Conservation (phyloP, 176 grass and related monocot species). For the Aegilops sharonensis region DNA sequence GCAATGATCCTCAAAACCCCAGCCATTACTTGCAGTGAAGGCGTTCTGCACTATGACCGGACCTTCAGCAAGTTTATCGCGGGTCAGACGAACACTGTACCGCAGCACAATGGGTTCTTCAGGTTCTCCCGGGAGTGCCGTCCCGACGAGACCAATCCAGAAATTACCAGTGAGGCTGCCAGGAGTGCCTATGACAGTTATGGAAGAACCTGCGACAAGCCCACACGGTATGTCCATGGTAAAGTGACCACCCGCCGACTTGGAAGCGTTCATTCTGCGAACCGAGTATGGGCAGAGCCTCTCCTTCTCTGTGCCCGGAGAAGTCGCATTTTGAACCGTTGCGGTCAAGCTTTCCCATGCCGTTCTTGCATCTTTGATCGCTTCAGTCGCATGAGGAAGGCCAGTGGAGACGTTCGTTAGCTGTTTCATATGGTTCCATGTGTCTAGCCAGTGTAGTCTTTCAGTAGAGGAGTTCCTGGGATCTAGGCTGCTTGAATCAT, state of each 20-base stretch:
- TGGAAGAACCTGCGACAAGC: slow-evolving; percentile 67
- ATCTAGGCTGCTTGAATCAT: slow-evolving; percentile 19
- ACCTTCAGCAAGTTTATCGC: slow-evolving; percentile 62
- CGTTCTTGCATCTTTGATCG: slow-evolving; percentile 61
- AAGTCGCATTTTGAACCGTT: slow-evolving; percentile 39
- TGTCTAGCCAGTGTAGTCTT: slow-evolving; percentile 51
- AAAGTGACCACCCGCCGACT: slow-evolving; percentile 22
- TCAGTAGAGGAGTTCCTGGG: slow-evolving; percentile 25
- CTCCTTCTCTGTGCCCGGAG: slow-evolving; percentile 18
- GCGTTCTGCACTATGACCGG: slow-evolving; percentile 90
- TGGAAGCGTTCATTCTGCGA: slow-evolving; percentile 62
- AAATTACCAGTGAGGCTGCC: slow-evolving; percentile 64
- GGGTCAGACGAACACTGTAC: slow-evolving; percentile 68
- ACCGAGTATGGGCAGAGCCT: slow-evolving; percentile 73
- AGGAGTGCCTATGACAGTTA: slow-evolving; percentile 84
- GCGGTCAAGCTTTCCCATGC: slow-evolving; percentile 66
- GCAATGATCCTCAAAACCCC: slow-evolving; percentile 77
- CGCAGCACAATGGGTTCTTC: slow-evolving; percentile 68
- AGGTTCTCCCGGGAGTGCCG: slow-evolving; percentile 61
- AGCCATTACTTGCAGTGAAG: slow-evolving; percentile 56
- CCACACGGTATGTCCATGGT: slow-evolving; percentile 73
- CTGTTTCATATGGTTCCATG: slow-evolving; percentile 67
- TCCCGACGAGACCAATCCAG: slow-evolving; percentile 64
- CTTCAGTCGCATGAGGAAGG: slow-evolving; percentile 67
- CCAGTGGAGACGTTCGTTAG: slow-evolving; percentile 41